Evolutionary conservation across 441 rosid genomes (phyloP).

Genomic region (Raphanus hybrid): DNA sequence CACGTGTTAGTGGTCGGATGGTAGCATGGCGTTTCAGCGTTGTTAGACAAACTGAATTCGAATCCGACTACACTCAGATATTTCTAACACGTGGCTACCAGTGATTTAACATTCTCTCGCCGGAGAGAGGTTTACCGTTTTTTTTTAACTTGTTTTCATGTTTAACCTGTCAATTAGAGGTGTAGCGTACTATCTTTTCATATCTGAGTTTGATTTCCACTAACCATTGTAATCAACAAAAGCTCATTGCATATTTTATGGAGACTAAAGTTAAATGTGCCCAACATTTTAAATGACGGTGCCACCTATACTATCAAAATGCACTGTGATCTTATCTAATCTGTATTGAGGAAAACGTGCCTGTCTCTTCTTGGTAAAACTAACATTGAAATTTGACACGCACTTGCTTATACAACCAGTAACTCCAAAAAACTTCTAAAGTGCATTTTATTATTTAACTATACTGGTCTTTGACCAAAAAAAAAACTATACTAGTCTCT

Average conservation of each 20-base stretch:
- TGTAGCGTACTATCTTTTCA: not conserved
- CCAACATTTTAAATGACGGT: not conserved
- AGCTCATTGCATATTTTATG: not conserved
- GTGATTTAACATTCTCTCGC: too few relatives aligned
- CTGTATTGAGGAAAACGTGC: slow-evolving; percentile 29
- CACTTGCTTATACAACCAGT: slow-evolving; percentile 24
- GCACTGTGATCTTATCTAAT: not conserved
- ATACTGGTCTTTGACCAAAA: not conserved
- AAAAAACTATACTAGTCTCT: slow-evolving; percentile 2
- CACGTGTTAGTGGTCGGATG: too few relatives aligned
- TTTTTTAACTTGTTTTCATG: not conserved
- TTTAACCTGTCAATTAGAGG: not conserved
- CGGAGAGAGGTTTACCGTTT: too few relatives aligned
- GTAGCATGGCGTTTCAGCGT: too few relatives aligned
- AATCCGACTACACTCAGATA: too few relatives aligned
- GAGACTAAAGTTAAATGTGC: not conserved
- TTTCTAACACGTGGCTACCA: too few relatives aligned
- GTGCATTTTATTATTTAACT: slow-evolving; percentile 16
- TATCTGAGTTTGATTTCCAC: not conserved
- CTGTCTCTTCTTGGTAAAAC: slow-evolving; percentile 29
- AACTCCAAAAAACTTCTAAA: slow-evolving; percentile 11
- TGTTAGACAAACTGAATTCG: too few relatives aligned
- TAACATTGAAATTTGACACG: slow-evolving; percentile 16
- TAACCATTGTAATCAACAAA: not conserved
- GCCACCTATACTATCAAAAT: not conserved